A percentile compares a stretch with the other conserved stretches of the same genome.
phyloP scores from a whole-genome alignment of 1,139 yeast species.

The Yamadazyma sp. region DNA sequence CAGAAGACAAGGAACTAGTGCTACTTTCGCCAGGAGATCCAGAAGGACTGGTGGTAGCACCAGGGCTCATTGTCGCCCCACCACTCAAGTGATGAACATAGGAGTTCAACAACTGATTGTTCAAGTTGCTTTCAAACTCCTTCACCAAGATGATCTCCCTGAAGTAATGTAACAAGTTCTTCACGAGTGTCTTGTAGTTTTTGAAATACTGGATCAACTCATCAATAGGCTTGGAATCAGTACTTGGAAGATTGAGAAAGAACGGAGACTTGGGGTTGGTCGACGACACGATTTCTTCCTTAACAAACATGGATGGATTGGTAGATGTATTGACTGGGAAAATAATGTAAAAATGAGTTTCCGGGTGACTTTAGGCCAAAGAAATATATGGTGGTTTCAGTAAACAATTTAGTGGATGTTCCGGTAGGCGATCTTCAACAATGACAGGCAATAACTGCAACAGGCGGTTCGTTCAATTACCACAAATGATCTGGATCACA shows the following conservation, averaged over 20 bases:
- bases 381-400: no score
- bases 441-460: neutral
- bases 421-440: neutral
- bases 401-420: neutral
- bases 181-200: conserved; percentile 68
- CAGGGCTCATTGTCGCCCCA: conserved; percentile 3
- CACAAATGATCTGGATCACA: neutral
- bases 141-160: conserved; percentile 64
- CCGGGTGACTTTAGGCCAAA: no score
- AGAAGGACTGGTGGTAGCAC: conserved; percentile 4
- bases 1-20: neutral
- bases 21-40: conserved; percentile 7
- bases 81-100: conserved; percentile 6
- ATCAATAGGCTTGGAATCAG: conserved; percentile 49
- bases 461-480: neutral
- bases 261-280: conserved; percentile 40
- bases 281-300: conserved; percentile 37
- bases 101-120: conserved; percentile 59
- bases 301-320: conserved; percentile 11
- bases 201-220: conserved; percentile 58
- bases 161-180: conserved; percentile 59
- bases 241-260: conserved; percentile 38
- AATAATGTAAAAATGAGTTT: no score
- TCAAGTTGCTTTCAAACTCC: conserved; percentile 66
- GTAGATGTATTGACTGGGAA: neutral